Conservation (phyloP, 2,329 filamentous ascomycete genomes). For the Alternaria sp. region DNA sequence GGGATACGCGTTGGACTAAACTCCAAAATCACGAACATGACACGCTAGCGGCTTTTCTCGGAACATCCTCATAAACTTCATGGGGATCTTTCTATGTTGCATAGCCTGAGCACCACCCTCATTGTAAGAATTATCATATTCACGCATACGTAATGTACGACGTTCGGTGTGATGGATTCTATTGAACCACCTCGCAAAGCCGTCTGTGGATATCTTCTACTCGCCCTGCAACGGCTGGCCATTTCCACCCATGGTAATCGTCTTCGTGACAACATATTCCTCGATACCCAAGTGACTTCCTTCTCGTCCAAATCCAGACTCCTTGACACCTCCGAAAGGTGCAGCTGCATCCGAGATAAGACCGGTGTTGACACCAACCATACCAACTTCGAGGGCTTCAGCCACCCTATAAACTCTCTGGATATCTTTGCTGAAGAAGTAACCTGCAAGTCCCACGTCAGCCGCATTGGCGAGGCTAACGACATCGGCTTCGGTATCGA, state of each 20-base stretch:
- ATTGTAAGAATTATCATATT: background rate
- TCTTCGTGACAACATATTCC: slow-evolving; percentile 59
- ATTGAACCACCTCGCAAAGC: background rate
- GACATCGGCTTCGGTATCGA: slow-evolving; percentile 88
- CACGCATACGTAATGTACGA: background rate
- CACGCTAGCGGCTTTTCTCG: background rate
- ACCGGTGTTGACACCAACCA: slow-evolving; percentile 73
- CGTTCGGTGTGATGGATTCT: background rate
- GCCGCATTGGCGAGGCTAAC: slow-evolving; percentile 81
- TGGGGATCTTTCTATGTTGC: background rate
- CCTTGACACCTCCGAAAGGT: slow-evolving; percentile 60
- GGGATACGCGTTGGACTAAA: background rate
- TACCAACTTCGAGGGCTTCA: slow-evolving; percentile 79
- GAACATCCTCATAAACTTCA: background rate
- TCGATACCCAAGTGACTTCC: slow-evolving; percentile 60
- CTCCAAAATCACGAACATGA: slow-evolving; percentile 1
- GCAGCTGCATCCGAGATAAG: slow-evolving; percentile 58
- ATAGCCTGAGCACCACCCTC: background rate
- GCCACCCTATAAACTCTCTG: slow-evolving; percentile 67
- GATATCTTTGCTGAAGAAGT: slow-evolving; percentile 80
- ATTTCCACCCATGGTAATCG: slow-evolving; percentile 67
- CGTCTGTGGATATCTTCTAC: background rate
- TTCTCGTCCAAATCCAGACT: slow-evolving; percentile 61
- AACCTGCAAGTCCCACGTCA: slow-evolving; percentile 89
- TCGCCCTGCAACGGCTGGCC: slow-evolving; percentile 63